These are phyloP conservation scores for Pulveroboletus sp. DNA, from an alignment of 768 basidiomycete species.

Conservation along the genomic window DNA sequence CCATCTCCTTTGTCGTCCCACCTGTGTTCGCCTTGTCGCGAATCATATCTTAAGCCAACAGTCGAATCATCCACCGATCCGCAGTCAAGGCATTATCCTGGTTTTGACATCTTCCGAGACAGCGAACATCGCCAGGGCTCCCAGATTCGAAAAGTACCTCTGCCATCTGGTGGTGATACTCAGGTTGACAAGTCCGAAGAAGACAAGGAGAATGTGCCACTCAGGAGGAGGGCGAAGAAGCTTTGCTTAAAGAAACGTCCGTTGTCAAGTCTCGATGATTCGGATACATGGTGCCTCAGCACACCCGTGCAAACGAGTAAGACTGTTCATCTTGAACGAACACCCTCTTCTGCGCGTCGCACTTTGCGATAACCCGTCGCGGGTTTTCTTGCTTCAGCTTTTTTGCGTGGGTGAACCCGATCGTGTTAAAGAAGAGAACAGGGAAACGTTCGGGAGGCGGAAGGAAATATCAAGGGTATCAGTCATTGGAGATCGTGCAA, in stretches of 20 bases:
- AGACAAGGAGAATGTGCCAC: slow-evolving; percentile 60
- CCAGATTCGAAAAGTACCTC: neutral
- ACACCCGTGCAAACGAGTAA: slow-evolving; percentile 7
- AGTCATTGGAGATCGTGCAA: neutral
- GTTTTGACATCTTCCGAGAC: slow-evolving; percentile 57
- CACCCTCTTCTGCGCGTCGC: slow-evolving; percentile 12
- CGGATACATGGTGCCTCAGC: slow-evolving; percentile 1
- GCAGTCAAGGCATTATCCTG: slow-evolving; percentile 62
- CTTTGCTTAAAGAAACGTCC: slow-evolving; percentile 24
- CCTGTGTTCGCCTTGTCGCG: slow-evolving; percentile 11
- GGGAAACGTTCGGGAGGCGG: neutral
- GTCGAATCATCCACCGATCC: slow-evolving; percentile 41
- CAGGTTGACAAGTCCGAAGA: slow-evolving; percentile 23
- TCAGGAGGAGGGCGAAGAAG: slow-evolving; percentile 45
- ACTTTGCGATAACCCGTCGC: slow-evolving; percentile 16
- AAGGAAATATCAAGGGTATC: neutral
- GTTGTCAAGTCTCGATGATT: neutral
- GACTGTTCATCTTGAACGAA: slow-evolving; percentile 11
- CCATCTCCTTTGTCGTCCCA: slow-evolving; percentile 11
- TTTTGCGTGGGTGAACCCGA: neutral
- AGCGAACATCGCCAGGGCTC: slow-evolving; percentile 14
- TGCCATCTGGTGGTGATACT: slow-evolving; percentile 1
- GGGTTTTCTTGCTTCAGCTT: neutral
- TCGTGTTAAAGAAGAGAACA: neutral
- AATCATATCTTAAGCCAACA: slow-evolving; percentile 31